Evolutionary conservation across 768 basidiomycete species (phyloP).

Genomic region (Mycena galopus): DNA sequence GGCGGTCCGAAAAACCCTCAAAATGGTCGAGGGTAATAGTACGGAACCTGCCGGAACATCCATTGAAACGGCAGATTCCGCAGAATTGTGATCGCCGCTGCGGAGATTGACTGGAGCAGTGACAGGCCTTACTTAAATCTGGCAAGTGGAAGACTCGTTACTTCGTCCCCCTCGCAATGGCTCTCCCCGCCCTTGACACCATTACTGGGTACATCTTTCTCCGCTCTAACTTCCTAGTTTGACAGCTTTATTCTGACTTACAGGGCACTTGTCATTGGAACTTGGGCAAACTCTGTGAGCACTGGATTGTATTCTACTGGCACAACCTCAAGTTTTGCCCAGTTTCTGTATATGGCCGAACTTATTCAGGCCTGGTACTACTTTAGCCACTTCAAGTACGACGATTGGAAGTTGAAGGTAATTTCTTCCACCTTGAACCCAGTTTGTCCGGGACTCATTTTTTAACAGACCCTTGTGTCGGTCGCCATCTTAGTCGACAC

Average conservation of each 20-base stretch:
- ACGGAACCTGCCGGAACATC: too few species aligned
- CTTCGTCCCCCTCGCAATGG: not conserved
- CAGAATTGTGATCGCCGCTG: not conserved
- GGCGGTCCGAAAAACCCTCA: too few species aligned
- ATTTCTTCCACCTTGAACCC: slow-evolving; percentile 3
- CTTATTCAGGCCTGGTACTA: slow-evolving; percentile 3
- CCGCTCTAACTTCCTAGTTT: not conserved
- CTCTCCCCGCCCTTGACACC: slow-evolving; percentile 7
- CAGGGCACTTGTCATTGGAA: not conserved
- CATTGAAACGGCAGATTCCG: too few species aligned
- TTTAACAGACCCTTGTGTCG: slow-evolving; percentile 18
- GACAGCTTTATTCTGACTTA: not conserved
- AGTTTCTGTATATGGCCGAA: slow-evolving; percentile 26
- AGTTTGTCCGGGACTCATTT: not conserved
- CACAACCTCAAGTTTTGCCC: slow-evolving; percentile 16
- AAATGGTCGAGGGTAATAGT: too few species aligned
- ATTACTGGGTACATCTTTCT: slow-evolving; percentile 17
- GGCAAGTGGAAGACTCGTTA: not conserved
- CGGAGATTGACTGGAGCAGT: slow-evolving; percentile 1
- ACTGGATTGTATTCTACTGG: slow-evolving; percentile 1
- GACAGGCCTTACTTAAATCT: not conserved
- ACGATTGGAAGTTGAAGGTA: slow-evolving; percentile 21
- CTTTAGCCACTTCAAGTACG: not conserved
- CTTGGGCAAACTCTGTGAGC: slow-evolving; percentile 23
- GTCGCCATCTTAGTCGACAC: slow-evolving; percentile 7